These are phyloP conservation scores for Rhynchospora breviuscula DNA, from an alignment of 176 grass and related monocot genomes.

Conservation along the genomic window DNA sequence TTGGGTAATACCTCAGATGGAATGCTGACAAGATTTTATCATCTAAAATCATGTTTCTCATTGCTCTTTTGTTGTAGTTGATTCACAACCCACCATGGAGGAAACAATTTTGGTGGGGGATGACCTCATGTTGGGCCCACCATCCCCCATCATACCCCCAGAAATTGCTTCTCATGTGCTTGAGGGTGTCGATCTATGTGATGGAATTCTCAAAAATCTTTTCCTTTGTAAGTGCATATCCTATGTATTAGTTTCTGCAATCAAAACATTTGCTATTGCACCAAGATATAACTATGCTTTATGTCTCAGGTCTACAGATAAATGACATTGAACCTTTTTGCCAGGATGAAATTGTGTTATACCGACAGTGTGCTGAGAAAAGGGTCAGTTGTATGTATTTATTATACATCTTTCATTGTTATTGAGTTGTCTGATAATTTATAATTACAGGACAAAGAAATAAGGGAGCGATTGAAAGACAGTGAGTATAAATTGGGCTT, in stretches of 20 bases:
- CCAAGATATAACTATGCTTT: conserved; percentile 20
- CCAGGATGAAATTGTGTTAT: conserved; percentile 89
- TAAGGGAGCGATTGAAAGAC: conserved; percentile 62
- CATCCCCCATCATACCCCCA: conserved; percentile 76
- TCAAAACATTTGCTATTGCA: conserved; percentile 4
- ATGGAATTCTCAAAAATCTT: conserved; percentile 85
- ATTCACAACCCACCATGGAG: conserved; percentile 86
- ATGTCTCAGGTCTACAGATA: conserved; percentile 67
- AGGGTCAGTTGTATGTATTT: conserved; percentile 46
- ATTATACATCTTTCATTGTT: neutral
- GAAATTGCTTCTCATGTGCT: conserved; percentile 92
- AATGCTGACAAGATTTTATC: neutral
- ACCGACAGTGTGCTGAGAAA: conserved; percentile 68
- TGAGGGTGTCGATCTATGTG: conserved; percentile 86
- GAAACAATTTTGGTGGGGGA: conserved; percentile 87
- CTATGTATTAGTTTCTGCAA: conserved; percentile 14
- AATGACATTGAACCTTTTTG: conserved; percentile 98
- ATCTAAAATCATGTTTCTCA: neutral
- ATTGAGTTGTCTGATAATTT: neutral
- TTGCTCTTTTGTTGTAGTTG: conserved; percentile 40
- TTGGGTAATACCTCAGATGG: neutral
- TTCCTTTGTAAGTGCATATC: conserved; percentile 73
- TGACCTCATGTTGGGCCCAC: conserved; percentile 82
- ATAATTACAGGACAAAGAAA: conserved; percentile 72
- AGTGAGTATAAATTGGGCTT: conserved; percentile 82